Conservation (phyloP, 1,284 basidiomycete genomes). For the Pisolithus thermaeus region DNA sequence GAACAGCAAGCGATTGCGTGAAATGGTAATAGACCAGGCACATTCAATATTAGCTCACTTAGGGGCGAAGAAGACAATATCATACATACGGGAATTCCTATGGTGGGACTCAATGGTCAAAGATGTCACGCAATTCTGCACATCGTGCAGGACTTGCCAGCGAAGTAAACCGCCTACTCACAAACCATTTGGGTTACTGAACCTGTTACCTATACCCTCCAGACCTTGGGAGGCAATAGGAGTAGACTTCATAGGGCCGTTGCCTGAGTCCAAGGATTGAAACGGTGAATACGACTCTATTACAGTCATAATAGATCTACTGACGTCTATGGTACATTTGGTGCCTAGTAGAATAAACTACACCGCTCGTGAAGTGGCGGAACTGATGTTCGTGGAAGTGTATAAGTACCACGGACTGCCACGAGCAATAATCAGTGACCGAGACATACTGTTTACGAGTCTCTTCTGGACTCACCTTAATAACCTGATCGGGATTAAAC, state of each 20-base stretch:
- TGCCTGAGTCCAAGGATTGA: constrained; percentile 6
- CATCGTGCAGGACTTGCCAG: constrained; percentile 26
- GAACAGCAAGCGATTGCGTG: no score
- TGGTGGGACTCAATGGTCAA: no score
- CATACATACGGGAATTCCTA: no score
- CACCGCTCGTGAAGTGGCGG: constrained; percentile 21
- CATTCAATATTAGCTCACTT: no score
- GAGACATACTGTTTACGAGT: constrained; percentile 28
- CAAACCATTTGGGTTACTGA: constrained; percentile 29
- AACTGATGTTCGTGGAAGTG: constrained; percentile 20
- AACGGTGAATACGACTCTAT: constrained; percentile 21
- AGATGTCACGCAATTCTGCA: constrained; percentile 24
- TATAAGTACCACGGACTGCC: constrained; percentile 28
- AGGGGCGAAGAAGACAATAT: no score
- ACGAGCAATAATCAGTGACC: constrained; percentile 23
- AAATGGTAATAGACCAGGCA: no score
- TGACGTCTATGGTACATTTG: constrained; percentile 25
- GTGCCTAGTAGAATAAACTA: constrained; percentile 15
- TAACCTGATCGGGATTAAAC: no score
- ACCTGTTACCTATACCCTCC: no score
- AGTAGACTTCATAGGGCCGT: constrained; percentile 1
- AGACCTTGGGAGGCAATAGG: constrained; percentile 33
- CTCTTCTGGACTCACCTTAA: no score
- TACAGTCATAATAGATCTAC: constrained; percentile 23
- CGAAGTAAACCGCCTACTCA: constrained; percentile 27